Conservation (phyloP, 257 asterid species). For the Linderniella brevidens region DNA sequence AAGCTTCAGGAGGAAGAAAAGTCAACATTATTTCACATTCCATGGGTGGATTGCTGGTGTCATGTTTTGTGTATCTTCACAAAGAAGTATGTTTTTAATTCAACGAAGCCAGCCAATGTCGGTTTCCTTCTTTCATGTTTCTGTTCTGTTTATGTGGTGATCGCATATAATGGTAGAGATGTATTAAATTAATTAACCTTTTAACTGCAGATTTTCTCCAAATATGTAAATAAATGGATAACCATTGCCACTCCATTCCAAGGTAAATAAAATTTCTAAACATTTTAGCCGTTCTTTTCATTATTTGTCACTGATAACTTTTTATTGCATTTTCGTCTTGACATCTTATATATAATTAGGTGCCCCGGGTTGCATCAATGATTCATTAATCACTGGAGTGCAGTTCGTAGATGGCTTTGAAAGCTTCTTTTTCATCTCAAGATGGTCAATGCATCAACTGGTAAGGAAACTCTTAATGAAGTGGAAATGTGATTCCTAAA, state of each 20-base stretch:
- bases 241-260: slow-evolving; percentile 74
- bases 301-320: not conserved
- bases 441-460: slow-evolving; percentile 93
- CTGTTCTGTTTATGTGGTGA: not conserved
- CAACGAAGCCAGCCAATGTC: not conserved
- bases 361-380: slow-evolving; percentile 76
- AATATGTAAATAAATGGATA: slow-evolving; percentile 74
- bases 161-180: slow-evolving; percentile 8
- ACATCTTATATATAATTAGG: slow-evolving; percentile 18
- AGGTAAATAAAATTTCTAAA: slow-evolving; percentile 23
- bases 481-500: no score
- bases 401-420: slow-evolving; percentile 82
- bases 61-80: slow-evolving; percentile 50
- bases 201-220: slow-evolving; percentile 45
- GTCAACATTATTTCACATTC: slow-evolving; percentile 78
- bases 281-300: not conserved
- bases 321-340: not conserved
- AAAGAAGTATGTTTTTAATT: slow-evolving; percentile 41
- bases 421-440: slow-evolving; percentile 67
- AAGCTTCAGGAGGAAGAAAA: slow-evolving; percentile 92
- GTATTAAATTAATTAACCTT: slow-evolving; percentile 12
- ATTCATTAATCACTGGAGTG: slow-evolving; percentile 62
- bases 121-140: not conserved
- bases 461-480: slow-evolving; percentile 19
- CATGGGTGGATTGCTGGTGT: slow-evolving; percentile 78